Percentiles rank a stretch among this genome's conserved stretches.
phyloP scores from a whole-genome alignment of 2,329 filamentous ascomycete genomes.

The Epichloe gansuensis region DNA sequence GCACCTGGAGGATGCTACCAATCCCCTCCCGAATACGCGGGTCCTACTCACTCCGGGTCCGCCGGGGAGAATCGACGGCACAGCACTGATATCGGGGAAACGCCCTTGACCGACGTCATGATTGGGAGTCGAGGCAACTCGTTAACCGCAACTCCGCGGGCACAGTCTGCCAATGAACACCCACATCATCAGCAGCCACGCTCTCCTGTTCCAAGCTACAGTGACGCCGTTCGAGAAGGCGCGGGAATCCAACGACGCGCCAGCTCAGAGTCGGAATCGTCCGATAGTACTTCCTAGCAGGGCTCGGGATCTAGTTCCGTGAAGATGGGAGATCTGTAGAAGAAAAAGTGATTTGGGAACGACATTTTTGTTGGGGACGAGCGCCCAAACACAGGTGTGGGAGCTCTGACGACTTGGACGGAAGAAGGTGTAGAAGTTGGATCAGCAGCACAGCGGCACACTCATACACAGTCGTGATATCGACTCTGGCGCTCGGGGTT shows the following conservation, averaged over 20 bases:
- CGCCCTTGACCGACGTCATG: constrained; percentile 38
- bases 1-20: constrained; percentile 41
- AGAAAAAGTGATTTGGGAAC: too few species aligned
- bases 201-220: constrained; percentile 74
- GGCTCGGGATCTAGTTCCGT: too few species aligned
- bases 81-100: constrained; percentile 47
- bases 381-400: neutral
- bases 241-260: constrained; percentile 17
- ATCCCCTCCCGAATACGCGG: constrained; percentile 61
- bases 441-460: constrained; percentile 1
- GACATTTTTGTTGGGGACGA: neutral
- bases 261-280: constrained; percentile 9
- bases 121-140: constrained; percentile 41
- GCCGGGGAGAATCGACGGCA: constrained; percentile 40
- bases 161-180: constrained; percentile 4
- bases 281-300: neutral
- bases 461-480: neutral
- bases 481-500: constrained; percentile 12
- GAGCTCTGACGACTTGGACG: neutral
- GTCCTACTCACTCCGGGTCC: constrained; percentile 48
- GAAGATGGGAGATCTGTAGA: too few species aligned
- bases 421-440: neutral
- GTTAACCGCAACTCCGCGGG: constrained; percentile 23
- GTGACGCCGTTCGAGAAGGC: constrained; percentile 54
- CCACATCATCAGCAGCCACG: constrained; percentile 11